These are phyloP conservation scores for Trichoderma polysporum DNA, from an alignment of 2,329 filamentous ascomycete genomes.

Conservation along the genomic window DNA sequence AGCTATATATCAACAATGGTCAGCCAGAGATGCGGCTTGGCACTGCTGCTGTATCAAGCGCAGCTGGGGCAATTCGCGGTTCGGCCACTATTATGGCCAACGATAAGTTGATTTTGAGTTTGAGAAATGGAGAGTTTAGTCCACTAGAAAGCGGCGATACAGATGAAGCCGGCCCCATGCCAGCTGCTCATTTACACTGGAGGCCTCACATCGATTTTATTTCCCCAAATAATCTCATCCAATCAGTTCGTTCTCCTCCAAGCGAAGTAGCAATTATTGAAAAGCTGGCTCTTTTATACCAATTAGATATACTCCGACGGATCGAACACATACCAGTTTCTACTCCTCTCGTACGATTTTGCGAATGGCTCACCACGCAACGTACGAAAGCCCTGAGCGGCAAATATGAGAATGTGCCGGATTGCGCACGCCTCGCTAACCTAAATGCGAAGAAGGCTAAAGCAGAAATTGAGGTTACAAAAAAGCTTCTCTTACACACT, in stretches of 20 bases:
- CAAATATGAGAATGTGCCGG: not conserved
- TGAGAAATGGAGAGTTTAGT: not conserved
- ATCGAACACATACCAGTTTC: not conserved
- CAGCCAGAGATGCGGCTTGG: not conserved
- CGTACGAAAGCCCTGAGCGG: not conserved
- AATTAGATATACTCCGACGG: not conserved
- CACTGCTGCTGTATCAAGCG: constrained; percentile 1
- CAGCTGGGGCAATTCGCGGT: not conserved
- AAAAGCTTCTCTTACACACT: not conserved
- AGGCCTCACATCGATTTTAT: constrained; percentile 4
- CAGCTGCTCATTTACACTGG: constrained; percentile 3
- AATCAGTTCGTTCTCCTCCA: not conserved
- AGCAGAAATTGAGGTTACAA: not conserved
- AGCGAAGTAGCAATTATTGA: not conserved
- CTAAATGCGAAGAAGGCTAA: not conserved
- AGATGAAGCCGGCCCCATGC: not conserved
- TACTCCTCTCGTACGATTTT: not conserved
- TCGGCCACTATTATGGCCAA: not conserved
- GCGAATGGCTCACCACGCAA: constrained; percentile 13
- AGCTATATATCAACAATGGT: constrained; percentile 7
- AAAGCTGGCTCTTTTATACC: not conserved
- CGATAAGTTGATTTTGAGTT: not conserved
- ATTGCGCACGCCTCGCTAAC: not conserved
- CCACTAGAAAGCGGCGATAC: not conserved
- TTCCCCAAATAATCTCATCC: not conserved